Evolutionary conservation across 768 basidiomycete genomes (phyloP), one percentile per base, ranked within the genome.

Genomic region (Neoboletus subvelutipes): DNA sequence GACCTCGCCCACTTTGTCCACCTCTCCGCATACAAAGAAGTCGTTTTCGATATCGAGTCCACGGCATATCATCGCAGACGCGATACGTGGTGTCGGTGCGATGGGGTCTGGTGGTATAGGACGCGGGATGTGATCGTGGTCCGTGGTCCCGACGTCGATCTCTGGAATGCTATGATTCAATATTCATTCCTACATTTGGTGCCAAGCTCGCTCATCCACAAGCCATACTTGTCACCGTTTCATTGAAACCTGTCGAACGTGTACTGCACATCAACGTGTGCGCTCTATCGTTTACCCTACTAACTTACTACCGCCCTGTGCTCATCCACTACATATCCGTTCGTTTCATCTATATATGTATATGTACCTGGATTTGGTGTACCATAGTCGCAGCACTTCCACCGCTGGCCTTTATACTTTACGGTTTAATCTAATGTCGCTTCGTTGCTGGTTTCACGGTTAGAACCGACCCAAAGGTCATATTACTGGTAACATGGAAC

Each of bases 41-140:
- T 52, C 65, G 5, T 57, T 66, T 43, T 54, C 60, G 7, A 52
- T 59, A 2, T 45, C 62, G 24, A 56, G 28, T 18, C 48, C 70
- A 7, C 59, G 62, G n/a, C 63, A 70, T 42, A 41, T 72, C 18
- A 52, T 71, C 22, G 70, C 68, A 2, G 78, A 79, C 54, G 71
- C 78, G 28, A 56, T 82, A 31, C 79, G 75, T 48, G 77, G 80
- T 1, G 79, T 81, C 4, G 72, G 73, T 34, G 72, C 73, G 31
- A 76, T 78, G 17, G 58, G 57, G 26, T 24, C 57, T 6, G 24
- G 54, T 2, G 50, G 55, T 3, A 41, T 60, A 1, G 52, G 28
- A 0, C n/a, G 49, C 1, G n/a, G 49, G 24, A n/a, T 64, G 8
- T 60, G 37, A 48, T 18, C 20, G 5, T 5, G 12, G 26, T n/a